Evolutionary conservation across 139 green algal species (phyloP).

Genomic region (Closterium sp.): DNA sequence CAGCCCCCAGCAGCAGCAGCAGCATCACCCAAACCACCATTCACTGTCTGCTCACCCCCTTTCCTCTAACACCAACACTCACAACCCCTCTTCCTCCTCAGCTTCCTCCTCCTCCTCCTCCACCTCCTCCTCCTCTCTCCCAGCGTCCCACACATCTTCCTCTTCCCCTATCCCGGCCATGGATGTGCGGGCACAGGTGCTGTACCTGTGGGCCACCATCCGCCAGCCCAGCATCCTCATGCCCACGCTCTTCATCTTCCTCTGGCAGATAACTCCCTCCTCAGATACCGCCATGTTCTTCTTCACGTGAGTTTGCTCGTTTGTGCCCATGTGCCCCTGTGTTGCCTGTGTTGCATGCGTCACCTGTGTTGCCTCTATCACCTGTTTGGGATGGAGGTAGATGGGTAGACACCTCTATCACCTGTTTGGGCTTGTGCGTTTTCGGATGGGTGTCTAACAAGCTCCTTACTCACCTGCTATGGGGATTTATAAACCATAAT

Average conservation of each 20-base stretch:
- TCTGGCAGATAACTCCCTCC: slow-evolving; percentile 75
- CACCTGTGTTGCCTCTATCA: not conserved
- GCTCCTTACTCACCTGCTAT: no score
- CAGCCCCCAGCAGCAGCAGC: not conserved
- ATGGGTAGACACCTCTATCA: no score
- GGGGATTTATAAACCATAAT: no score
- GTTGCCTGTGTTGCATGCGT: not conserved
- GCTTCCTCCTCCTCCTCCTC: not conserved
- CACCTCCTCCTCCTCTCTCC: not conserved
- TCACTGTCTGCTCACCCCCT: not conserved
- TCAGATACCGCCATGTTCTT: slow-evolving; percentile 77
- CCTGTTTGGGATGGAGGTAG: no score
- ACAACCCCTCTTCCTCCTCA: not conserved
- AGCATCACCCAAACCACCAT: not conserved
- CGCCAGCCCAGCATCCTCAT: slow-evolving; percentile 64
- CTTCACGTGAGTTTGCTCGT: slow-evolving; percentile 61
- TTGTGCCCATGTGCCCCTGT: not conserved
- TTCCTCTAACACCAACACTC: not conserved
- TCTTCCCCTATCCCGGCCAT: not conserved
- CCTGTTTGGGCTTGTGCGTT: no score
- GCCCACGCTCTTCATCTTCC: slow-evolving; percentile 76
- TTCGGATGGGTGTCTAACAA: no score
- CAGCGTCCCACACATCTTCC: not conserved
- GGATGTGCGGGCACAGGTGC: slow-evolving; percentile 13
- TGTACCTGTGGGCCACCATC: slow-evolving; percentile 59